Evolutionary conservation across 495 filamentous ascomycete genomes (phyloP), one percentile per base, ranked within the genome.

Genomic region (Neurospora sp.): DNA sequence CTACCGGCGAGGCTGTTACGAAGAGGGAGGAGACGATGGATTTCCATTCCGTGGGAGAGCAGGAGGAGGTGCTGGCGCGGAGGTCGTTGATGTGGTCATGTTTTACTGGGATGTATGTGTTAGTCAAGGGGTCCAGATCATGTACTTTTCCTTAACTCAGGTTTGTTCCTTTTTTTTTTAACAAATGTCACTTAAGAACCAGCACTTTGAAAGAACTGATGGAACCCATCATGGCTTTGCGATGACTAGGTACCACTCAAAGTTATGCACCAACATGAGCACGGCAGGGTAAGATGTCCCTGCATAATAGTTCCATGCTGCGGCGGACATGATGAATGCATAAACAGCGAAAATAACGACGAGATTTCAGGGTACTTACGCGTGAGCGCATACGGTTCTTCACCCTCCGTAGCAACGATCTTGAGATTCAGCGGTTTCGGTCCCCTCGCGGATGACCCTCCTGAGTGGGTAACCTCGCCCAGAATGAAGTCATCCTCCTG

Each of bases 401-500:
- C 85, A 44, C 88, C 88, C 76, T 94, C 91, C n/a, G 91, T 93
- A 2, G 88, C 91, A 69, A 87, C 81, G 40, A 94, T 81, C 69
- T 86, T 88, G 69, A 93, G 72, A 74, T 92, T 89, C 11, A 92
- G 74, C 5, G 80, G 80, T 69, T 82, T 76, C 53, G 22, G 35
- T 61, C 12, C 53, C 53, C 53, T 61, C 5, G 53, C 53, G 22
- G 53, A 61, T 61, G 53, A 61, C 14, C 27, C 53, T 14, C 86
- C 85, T 10, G 81, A 77, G n/a, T 80, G 78, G 1, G 78, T 77
- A 41, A 90, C 83, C 74, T 91, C 83, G 31, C 92, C 75, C 7
- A 94, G 84, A 4, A 92, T 82, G 78, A 85, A 89, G 6, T 82
- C 76, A 9, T 82, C 80, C 7, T 85, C 82, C 38, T 85, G 78